A percentile compares a stretch with the other conserved stretches of the same genome.
Evolutionary conservation across 2,329 filamentous ascomycete genomes (phyloP).

Genomic region (Penicillium freii): DNA sequence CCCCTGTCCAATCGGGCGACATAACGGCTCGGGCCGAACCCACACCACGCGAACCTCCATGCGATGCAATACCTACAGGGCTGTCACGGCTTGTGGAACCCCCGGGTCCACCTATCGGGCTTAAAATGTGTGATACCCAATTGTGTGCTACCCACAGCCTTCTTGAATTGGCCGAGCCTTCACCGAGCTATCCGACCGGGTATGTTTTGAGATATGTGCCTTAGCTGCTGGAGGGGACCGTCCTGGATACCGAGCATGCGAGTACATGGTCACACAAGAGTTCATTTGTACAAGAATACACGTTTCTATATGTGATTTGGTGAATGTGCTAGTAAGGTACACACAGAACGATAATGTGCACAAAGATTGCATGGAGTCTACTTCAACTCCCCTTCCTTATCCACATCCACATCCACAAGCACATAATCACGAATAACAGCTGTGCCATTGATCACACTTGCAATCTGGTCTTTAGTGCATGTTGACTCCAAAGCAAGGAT

Average conservation of each 20-base stretch:
- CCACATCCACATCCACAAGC: conserved; percentile 32
- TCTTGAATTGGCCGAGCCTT: neutral
- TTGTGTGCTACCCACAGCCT: no score
- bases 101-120: no score
- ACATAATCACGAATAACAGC: conserved; percentile 50
- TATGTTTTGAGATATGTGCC: neutral
- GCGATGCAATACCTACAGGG: neutral
- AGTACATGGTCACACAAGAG: neutral
- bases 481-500: conserved; percentile 37
- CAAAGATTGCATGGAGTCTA: neutral
- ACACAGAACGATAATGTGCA: neutral
- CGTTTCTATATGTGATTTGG: neutral
- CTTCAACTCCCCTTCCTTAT: neutral
- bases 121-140: neutral
- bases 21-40: conserved; percentile 4
- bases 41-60: neutral
- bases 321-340: neutral
- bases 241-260: no score
- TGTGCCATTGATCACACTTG: conserved; percentile 44
- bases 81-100: neutral
- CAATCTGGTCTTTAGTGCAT: conserved; percentile 48
- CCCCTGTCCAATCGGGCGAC: neutral
- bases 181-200: neutral
- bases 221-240: neutral
- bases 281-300: neutral